A percentile compares a stretch with the other conserved stretches of the same genome.
Conservation (phyloP, 345 rosid species). For the Garcia nutans region DNA sequence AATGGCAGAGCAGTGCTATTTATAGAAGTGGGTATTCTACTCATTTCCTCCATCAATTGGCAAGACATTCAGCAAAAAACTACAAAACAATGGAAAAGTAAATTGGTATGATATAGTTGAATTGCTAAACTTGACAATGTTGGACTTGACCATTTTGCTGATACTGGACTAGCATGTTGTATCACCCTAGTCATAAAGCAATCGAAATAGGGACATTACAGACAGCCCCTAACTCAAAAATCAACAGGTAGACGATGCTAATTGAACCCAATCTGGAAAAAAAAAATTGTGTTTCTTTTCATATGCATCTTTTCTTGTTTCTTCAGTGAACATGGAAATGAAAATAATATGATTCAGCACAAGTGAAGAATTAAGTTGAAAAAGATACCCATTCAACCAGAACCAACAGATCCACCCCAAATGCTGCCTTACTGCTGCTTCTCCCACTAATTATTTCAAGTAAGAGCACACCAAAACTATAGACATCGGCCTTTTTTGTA, state of each 20-base stretch:
- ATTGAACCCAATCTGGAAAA: background rate
- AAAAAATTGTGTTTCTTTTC: background rate
- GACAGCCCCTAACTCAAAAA: background rate
- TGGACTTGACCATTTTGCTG: background rate
- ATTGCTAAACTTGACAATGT: background rate
- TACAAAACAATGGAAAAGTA: background rate
- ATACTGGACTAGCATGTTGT: background rate
- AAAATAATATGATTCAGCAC: background rate
- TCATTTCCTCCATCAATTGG: background rate
- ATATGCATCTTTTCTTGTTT: background rate
- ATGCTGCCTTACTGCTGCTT: constrained; percentile 77
- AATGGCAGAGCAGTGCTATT: background rate
- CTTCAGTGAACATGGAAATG: background rate
- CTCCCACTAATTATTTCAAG: constrained; percentile 83
- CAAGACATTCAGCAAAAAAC: background rate
- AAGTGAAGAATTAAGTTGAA: constrained; percentile 3
- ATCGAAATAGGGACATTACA: background rate
- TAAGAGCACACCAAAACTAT: constrained; percentile 81
- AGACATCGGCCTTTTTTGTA: constrained; percentile 92
- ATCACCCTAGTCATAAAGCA: background rate
- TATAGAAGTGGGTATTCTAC: background rate
- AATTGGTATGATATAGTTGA: no score
- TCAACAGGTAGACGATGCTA: background rate
- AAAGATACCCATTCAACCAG: constrained; percentile 87
- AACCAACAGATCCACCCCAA: constrained; percentile 63